phyloP scores from a whole-genome alignment of 1,284 basidiomycete species.

The Ustilago crameri region DNA sequence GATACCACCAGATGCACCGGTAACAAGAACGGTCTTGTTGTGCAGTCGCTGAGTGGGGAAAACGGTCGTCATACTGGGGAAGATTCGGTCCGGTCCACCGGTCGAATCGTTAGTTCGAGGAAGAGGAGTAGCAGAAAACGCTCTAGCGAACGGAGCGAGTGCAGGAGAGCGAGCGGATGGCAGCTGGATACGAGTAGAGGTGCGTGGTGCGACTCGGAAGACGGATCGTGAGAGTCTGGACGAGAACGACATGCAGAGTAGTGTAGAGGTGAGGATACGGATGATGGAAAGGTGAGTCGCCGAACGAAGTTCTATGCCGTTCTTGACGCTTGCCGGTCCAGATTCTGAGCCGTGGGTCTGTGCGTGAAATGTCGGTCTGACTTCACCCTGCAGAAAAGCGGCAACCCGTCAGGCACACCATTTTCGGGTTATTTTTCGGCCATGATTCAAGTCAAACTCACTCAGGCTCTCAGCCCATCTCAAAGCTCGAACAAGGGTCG shows the following conservation, averaged over 20 bases:
- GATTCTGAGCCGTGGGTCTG: constrained; percentile 6
- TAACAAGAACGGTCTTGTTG: constrained; percentile 86
- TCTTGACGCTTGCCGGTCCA: background rate
- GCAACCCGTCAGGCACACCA: background rate
- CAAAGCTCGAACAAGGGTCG: no score
- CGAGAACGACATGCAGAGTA: constrained; percentile 24
- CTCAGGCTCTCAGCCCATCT: constrained; percentile 2
- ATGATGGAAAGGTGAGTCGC: background rate
- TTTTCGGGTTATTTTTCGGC: no score
- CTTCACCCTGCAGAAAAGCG: constrained; percentile 12
- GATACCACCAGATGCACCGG: constrained; percentile 85
- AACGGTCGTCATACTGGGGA: constrained; percentile 50
- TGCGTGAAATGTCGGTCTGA: constrained; percentile 12
- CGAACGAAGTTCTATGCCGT: background rate
- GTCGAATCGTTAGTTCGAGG: background rate
- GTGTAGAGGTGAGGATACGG: background rate
- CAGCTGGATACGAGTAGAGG: constrained; percentile 6
- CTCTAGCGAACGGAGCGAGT: constrained; percentile 1
- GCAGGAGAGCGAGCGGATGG: background rate
- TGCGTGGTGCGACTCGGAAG: constrained; percentile 13
- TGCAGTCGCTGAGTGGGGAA: constrained; percentile 70
- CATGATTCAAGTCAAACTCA: constrained; percentile 1
- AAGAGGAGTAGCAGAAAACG: constrained; percentile 5
- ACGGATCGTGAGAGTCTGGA: constrained; percentile 16
- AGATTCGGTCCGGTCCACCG: constrained; percentile 28